Evolutionary conservation across 768 basidiomycete genomes (phyloP).

Genomic region (Termitomyces sp.): DNA sequence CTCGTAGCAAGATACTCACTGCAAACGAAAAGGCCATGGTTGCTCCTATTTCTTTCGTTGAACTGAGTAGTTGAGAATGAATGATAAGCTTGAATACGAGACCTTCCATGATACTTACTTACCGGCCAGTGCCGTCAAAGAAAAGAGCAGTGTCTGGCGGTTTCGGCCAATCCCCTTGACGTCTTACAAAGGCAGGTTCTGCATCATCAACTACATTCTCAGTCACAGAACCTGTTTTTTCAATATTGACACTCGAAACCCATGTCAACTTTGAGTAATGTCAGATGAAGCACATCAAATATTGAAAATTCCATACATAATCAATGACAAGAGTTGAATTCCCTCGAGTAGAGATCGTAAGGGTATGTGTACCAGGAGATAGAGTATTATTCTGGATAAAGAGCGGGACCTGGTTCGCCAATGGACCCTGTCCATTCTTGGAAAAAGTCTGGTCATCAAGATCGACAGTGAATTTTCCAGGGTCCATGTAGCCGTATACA

Average conservation of each 20-base stretch:
- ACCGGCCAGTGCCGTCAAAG: conserved; percentile 4
- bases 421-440: not conserved
- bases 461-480: conserved; percentile 2
- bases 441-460: conserved; percentile 1
- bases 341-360: not conserved
- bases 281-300: not conserved
- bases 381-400: not conserved
- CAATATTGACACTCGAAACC: conserved; percentile 1
- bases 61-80: not conserved
- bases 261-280: not conserved
- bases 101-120: not conserved
- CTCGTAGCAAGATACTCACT: not conserved
- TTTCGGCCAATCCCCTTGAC: not conserved
- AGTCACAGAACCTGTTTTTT: not conserved
- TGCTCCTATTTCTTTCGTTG: not conserved
- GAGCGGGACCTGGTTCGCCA: not conserved
- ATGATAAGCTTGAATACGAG: not conserved
- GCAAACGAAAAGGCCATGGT: not conserved
- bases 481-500: not conserved
- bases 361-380: not conserved
- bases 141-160: not conserved
- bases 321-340: conserved; percentile 1
- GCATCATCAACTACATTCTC: conserved; percentile 2
- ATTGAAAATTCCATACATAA: not conserved
- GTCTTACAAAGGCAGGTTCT: conserved; percentile 1